phyloP scores from a whole-genome alignment of 2,329 filamentous ascomycete genomes.

The Magnaporthiopsis poae region DNA sequence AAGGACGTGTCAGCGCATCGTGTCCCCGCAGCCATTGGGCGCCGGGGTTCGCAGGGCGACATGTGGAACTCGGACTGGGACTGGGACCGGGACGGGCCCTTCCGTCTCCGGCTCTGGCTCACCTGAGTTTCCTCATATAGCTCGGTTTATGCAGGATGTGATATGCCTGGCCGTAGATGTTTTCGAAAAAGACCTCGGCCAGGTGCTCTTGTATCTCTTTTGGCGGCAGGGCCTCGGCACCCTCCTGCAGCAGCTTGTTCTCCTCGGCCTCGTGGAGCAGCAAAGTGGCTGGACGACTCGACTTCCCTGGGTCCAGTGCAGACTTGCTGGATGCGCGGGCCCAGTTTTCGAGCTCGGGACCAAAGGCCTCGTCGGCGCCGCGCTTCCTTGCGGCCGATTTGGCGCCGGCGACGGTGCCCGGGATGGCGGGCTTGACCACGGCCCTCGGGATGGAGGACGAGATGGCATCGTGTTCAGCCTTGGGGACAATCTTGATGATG shows the following conservation, averaged over 20 bases:
- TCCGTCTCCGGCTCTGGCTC: conserved; percentile 21
- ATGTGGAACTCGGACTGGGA: not conserved
- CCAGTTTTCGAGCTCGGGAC: conserved; percentile 72
- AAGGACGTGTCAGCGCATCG: no score
- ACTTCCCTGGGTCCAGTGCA: conserved; percentile 28
- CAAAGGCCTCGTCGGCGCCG: conserved; percentile 78
- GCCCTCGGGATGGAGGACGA: conserved; percentile 63
- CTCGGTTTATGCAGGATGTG: conserved; percentile 92
- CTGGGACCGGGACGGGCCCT: no score
- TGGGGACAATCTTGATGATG: conserved; percentile 90
- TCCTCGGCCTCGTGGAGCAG: conserved; percentile 61
- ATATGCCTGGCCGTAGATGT: conserved; percentile 89
- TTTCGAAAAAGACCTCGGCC: conserved; percentile 90
- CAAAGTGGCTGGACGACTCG: conserved; percentile 42
- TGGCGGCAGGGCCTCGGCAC: conserved; percentile 69
- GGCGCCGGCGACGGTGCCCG: conserved; percentile 38
- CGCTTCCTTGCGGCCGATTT: conserved; percentile 67
- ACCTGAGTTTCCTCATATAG: conserved; percentile 80
- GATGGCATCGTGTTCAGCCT: conserved; percentile 61
- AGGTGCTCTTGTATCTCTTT: conserved; percentile 88
- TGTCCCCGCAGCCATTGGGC: no score
- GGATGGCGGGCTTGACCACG: conserved; percentile 68
- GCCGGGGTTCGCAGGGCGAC: no score
- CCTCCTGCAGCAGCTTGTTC: conserved; percentile 68
- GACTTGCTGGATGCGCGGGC: conserved; percentile 49